Conservation (phyloP, 331 rosid species). For the Phaseolus coccineus region DNA sequence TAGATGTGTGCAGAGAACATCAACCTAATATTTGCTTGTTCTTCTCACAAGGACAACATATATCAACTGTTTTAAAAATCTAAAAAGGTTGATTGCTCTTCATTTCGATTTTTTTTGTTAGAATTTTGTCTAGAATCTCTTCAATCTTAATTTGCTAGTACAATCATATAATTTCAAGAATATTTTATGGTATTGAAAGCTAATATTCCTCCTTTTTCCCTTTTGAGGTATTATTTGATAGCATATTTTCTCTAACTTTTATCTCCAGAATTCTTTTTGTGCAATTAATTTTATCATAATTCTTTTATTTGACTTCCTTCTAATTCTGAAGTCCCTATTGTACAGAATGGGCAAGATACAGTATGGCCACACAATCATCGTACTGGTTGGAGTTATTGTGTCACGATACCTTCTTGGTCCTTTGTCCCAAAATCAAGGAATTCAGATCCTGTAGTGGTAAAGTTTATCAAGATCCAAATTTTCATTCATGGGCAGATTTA, state of each 20-base stretch:
- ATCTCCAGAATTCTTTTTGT: conserved; percentile 21
- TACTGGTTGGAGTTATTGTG: conserved; percentile 98
- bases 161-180: conserved; percentile 6
- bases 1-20: conserved; percentile 17
- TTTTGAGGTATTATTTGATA: conserved; percentile 26
- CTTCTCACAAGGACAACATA: neutral
- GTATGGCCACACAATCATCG: conserved; percentile 97
- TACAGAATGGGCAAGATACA: conserved; percentile 89
- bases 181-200: conserved; percentile 22
- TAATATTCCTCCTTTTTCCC: conserved; percentile 28
- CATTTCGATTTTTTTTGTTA: neutral
- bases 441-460: conserved; percentile 97
- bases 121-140: conserved; percentile 2
- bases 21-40: conserved; percentile 13
- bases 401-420: conserved; percentile 88
- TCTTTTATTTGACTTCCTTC: conserved; percentile 4
- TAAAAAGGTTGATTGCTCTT: neutral
- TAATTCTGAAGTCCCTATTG: conserved; percentile 40
- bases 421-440: conserved; percentile 85
- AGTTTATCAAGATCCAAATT: conserved; percentile 51
- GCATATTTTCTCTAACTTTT: conserved; percentile 10
- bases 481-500: conserved; percentile 52
- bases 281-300: neutral
- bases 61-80: conserved; percentile 27
- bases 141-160: conserved; percentile 21